Percentiles rank a stretch among this genome's conserved stretches.
Evolutionary conservation across 169 alveolate genomes (phyloP).

Genomic region (Eimeria necatrix): DNA sequence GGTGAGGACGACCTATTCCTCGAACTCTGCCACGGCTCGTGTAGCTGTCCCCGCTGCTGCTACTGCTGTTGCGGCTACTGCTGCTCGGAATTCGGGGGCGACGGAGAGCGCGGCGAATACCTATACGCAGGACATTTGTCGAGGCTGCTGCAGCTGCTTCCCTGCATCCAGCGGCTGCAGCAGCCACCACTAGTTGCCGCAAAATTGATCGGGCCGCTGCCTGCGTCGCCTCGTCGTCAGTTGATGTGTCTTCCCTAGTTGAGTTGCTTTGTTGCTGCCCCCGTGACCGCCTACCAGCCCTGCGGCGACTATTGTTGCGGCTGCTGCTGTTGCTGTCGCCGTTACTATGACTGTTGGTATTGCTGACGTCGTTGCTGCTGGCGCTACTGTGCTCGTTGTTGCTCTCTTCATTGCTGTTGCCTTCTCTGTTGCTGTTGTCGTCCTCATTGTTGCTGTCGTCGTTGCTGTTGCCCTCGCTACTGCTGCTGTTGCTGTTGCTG

Average conservation of each 20-base stretch:
- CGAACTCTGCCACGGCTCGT: slow-evolving; percentile 12
- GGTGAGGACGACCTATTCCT: not conserved
- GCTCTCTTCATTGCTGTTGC: slow-evolving; percentile 1
- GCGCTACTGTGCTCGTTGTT: not conserved
- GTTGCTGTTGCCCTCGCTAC: not conserved
- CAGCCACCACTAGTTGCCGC: not conserved
- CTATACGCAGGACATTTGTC: slow-evolving; percentile 9
- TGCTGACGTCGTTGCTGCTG: slow-evolving; percentile 30
- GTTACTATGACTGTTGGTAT: not conserved
- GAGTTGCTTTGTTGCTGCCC: not conserved
- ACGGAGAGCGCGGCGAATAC: slow-evolving; percentile 62
- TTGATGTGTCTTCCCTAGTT: not conserved
- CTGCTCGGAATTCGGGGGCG: slow-evolving; percentile 16
- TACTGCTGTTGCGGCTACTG: slow-evolving; percentile 59
- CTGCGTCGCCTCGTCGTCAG: not conserved
- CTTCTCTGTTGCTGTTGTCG: not conserved
- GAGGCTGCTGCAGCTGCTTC: slow-evolving; percentile 6
- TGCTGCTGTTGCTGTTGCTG: slow-evolving; percentile 39
- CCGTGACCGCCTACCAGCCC: not conserved
- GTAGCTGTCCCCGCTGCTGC: slow-evolving; percentile 69
- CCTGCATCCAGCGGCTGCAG: slow-evolving; percentile 33
- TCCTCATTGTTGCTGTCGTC: not conserved
- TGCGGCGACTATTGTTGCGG: not conserved
- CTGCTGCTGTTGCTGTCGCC: not conserved
- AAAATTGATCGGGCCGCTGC: not conserved